Base-by-base conservation (phyloP, 2,329 filamentous ascomycete genomes). In the Chaetomium olivaceum region DNA sequence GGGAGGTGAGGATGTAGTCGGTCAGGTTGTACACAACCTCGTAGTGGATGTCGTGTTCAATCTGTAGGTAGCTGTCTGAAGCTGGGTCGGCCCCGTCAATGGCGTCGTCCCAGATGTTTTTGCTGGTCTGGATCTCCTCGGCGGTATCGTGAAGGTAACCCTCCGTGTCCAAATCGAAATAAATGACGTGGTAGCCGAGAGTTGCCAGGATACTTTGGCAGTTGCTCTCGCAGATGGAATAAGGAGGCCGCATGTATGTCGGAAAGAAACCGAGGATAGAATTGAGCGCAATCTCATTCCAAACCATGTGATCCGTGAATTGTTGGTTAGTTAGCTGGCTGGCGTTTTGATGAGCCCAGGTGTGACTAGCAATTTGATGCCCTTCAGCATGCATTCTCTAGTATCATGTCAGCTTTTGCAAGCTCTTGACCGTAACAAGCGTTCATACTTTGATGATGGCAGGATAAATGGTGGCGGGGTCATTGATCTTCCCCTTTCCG, bases 401-500 rank as follows among this genome's bases (percentile, higher is more conserved):
- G 74, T 76, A 74, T 77, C 31, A 78, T 23, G 55, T 70, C 51
- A 73, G 68, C 29, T 4, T 33, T 1, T 19, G 21, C 9, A 63
- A n/a, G 51, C 11, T 43, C 3, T 11, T 11, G 27, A 39, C 3
- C 6, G 33, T 31, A 36, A n/a, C 12, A 39, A 12, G 46, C 21
- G 6, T 23, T 14, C 63, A 62, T 73, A 73, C 77, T 75, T 78
- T 76, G 71, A 85, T 81, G 51, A 81, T 76, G 16, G 76, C 75
- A n/a, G 79, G 75, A 75, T 80, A 84, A n/a, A 76, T 76, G 12
- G 78, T 77, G 19, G 76, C 78, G 3, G 79, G 75, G 62, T 82
- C 78, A 68, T 87, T 85, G 69, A 87, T 87, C 69, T 80, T 74
- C 46, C 84, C 83, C 74, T 86, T 86, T 69, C 80, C 80, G 48